These are phyloP conservation scores for Selaginella tamariscina DNA, from an alignment of 75 land plant genomes.

Conservation along the genomic window DNA sequence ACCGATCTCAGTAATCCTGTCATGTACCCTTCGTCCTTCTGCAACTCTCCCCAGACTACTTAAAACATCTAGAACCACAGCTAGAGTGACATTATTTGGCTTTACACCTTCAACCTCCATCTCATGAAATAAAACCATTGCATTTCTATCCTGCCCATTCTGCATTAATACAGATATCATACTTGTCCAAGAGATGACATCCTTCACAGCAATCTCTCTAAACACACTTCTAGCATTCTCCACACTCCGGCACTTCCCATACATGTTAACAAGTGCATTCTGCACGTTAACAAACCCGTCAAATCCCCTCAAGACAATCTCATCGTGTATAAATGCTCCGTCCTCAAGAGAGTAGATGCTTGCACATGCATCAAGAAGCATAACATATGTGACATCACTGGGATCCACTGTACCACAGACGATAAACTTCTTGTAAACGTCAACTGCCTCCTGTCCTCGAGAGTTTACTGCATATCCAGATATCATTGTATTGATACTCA, in stretches of 20 bases:
- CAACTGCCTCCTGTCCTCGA: neutral
- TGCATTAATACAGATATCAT: neutral
- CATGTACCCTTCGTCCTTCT: neutral
- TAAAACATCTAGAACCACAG: neutral
- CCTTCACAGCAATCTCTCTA: neutral
- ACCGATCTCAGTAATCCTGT: neutral
- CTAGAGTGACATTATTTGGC: neutral
- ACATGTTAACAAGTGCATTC: neutral
- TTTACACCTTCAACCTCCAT: neutral
- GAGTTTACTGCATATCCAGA: neutral
- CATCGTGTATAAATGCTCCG: neutral
- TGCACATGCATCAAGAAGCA: neutral
- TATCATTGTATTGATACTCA: neutral
- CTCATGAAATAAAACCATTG: neutral
- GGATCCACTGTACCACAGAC: too few relatives aligned
- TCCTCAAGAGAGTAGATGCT: neutral
- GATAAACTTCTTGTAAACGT: neutral
- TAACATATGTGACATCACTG: neutral
- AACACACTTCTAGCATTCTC: neutral
- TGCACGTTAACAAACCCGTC: neutral
- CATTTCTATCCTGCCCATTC: neutral
- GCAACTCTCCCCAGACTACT: neutral
- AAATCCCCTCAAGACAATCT: neutral
- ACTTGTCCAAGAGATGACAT: neutral
- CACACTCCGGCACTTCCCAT: neutral